phyloP scores from a whole-genome alignment of 2,329 filamentous ascomycete species.

The Xylariaceae sp. region DNA sequence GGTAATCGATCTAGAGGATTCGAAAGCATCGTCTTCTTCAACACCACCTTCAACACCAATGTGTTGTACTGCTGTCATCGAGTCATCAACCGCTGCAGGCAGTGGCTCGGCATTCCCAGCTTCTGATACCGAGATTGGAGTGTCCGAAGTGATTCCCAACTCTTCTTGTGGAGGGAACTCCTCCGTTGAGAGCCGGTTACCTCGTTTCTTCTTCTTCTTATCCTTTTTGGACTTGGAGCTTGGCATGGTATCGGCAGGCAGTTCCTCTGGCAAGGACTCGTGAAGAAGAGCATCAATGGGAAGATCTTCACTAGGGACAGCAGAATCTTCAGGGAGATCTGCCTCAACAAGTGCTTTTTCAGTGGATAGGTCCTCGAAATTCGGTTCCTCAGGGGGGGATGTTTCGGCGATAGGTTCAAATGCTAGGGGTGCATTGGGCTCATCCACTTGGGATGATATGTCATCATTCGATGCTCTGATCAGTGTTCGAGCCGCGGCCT shows the following conservation, averaged over 20 bases:
- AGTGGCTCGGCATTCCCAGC: conserved; percentile 2
- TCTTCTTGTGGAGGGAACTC: conserved; percentile 2
- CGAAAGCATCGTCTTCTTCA: too few species aligned
- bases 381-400: conserved; percentile 1
- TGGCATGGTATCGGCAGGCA: conserved; percentile 1
- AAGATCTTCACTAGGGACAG: too few species aligned
- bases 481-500: too few species aligned
- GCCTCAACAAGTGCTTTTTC: background rate
- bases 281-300: too few species aligned
- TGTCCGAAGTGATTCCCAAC: conserved; percentile 4
- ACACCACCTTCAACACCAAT: too few species aligned
- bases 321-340: background rate
- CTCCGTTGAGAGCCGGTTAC: conserved; percentile 11
- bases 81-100: too few species aligned
- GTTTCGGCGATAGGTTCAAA: conserved; percentile 2
- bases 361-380: background rate
- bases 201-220: conserved; percentile 24
- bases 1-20: too few species aligned
- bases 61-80: too few species aligned
- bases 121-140: conserved; percentile 9
- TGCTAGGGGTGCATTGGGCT: background rate
- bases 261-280: too few species aligned
- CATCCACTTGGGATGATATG: background rate
- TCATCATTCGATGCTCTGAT: background rate
- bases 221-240: conserved; percentile 20